Conservation (phyloP, 495 filamentous ascomycete species). For the Darksidea phi region DNA sequence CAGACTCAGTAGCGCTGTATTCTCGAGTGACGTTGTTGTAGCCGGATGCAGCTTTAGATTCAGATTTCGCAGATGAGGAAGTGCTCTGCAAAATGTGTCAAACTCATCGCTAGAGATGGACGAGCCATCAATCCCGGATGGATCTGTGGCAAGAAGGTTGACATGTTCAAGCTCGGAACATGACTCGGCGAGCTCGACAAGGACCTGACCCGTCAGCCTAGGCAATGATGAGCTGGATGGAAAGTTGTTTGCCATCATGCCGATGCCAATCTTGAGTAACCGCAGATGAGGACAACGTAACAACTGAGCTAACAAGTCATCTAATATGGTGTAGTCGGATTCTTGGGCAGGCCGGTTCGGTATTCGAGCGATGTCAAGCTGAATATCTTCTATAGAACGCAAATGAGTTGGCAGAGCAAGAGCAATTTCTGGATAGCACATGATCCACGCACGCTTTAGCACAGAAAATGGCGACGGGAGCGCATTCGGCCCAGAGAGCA, state of each 20-base stretch:
- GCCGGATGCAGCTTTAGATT: constrained; percentile 26
- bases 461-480: constrained; percentile 12
- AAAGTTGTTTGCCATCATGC: constrained; percentile 11
- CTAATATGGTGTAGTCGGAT: constrained; percentile 12
- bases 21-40: constrained; percentile 3
- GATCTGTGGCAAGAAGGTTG: constrained; percentile 22
- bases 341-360: constrained; percentile 3
- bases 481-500: not conserved
- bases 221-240: constrained; percentile 13
- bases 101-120: constrained; percentile 19
- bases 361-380: constrained; percentile 25
- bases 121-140: constrained; percentile 24
- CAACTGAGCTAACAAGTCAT: constrained; percentile 10
- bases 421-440: constrained; percentile 32
- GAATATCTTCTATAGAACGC: constrained; percentile 10
- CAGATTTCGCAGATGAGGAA: constrained; percentile 15
- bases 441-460: constrained; percentile 19
- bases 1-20: constrained; percentile 22
- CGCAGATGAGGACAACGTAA: constrained; percentile 12
- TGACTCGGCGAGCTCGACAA: not conserved
- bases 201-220: constrained; percentile 5
- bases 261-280: constrained; percentile 23
- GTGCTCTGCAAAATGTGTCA: constrained; percentile 16
- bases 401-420: constrained; percentile 23
- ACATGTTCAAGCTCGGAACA: constrained; percentile 25